Conservation (phyloP, 495 filamentous ascomycete species). For the Trichoderma erinaceum region DNA sequence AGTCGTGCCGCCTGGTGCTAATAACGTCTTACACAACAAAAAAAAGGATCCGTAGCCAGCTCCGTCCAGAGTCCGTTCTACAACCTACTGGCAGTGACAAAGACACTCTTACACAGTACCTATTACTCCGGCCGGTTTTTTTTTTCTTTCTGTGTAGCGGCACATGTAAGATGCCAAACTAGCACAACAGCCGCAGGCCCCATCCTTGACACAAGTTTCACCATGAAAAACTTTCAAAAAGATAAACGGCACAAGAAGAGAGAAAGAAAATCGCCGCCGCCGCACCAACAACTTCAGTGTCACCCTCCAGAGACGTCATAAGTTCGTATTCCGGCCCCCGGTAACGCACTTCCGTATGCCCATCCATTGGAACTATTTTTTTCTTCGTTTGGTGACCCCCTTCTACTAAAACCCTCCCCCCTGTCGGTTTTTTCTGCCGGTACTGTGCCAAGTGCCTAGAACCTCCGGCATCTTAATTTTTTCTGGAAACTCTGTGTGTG, state of each 20-base stretch:
- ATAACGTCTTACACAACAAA: conserved; percentile 1
- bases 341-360: neutral
- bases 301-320: neutral
- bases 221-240: neutral
- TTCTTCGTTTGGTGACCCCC: neutral
- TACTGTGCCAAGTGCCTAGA: neutral
- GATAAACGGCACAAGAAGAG: neutral
- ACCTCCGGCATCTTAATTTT: neutral
- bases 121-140: neutral
- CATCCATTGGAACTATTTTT: neutral
- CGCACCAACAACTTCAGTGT: neutral
- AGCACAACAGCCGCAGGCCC: neutral
- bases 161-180: neutral
- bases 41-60: neutral
- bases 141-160: neutral
- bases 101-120: neutral
- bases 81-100: neutral
- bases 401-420: neutral
- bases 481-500: neutral
- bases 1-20: conserved; percentile 6
- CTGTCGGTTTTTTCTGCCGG: conserved; percentile 1
- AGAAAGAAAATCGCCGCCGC: neutral
- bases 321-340: neutral
- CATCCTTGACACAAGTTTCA: neutral
- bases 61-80: neutral